These are phyloP conservation scores for Dichotomocladium elegans DNA, from an alignment of 371 early-diverging fungal genomes.

Conservation along the genomic window DNA sequence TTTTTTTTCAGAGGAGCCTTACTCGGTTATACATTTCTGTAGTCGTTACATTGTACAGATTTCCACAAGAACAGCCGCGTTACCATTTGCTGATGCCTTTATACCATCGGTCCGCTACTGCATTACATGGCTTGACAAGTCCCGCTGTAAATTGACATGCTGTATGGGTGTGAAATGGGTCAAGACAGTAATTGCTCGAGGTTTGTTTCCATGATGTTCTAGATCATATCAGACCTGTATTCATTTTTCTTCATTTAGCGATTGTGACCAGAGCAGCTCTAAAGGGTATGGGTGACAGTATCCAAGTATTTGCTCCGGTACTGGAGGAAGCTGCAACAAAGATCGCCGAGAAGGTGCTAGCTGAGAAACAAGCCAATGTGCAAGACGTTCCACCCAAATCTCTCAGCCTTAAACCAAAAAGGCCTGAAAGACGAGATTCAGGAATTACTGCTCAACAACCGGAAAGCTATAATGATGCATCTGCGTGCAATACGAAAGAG, in stretches of 20 bases:
- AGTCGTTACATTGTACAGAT: conserved; percentile 43
- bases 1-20: neutral
- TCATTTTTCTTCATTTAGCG: conserved; percentile 5
- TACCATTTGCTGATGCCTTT: conserved; percentile 63
- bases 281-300: conserved; percentile 36
- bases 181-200: conserved; percentile 54
- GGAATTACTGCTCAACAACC: no score
- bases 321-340: conserved; percentile 11
- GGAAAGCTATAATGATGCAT: no score
- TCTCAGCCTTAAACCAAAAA: no score
- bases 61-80: conserved; percentile 39
- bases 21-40: neutral
- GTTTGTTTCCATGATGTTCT: conserved; percentile 8
- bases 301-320: conserved; percentile 23
- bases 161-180: conserved; percentile 52
- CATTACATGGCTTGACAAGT: conserved; percentile 46
- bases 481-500: no score
- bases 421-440: no score
- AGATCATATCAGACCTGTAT: neutral
- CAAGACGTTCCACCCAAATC: no score
- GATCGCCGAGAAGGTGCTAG: neutral
- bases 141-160: conserved; percentile 44
- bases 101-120: conserved; percentile 55
- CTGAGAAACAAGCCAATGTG: no score
- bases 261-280: conserved; percentile 41